Percentiles rank a stretch among this genome's conserved stretches.
These are phyloP conservation scores for Ceratocystiopsis brevicomis DNA, from an alignment of 2,329 filamentous ascomycete genomes.

Conservation along the genomic window DNA sequence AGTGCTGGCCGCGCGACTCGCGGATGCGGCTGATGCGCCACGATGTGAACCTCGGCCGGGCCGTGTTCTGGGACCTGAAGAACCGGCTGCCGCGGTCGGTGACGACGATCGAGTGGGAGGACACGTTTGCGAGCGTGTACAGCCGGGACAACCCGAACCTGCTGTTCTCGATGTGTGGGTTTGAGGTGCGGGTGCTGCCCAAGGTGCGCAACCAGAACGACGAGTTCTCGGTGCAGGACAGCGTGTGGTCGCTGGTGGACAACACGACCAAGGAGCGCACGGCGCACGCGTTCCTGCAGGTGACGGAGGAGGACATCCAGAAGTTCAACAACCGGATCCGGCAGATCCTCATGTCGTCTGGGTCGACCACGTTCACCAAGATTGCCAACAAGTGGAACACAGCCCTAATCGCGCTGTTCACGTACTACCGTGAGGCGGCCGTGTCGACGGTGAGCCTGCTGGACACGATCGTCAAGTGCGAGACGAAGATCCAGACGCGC, in stretches of 20 bases:
- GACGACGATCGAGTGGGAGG: constrained; percentile 97
- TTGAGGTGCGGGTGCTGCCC: constrained; percentile 88
- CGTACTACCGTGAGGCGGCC: constrained; percentile 93
- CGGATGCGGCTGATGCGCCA: constrained; percentile 97
- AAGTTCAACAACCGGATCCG: constrained; percentile 99
- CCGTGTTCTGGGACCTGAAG: constrained; percentile 98
- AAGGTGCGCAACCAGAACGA: constrained; percentile 92
- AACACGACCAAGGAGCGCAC: constrained; percentile 94
- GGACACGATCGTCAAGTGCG: constrained; percentile 97
- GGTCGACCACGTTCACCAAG: constrained; percentile 98
- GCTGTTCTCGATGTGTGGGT: constrained; percentile 93
- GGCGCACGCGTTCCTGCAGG: constrained; percentile 90
- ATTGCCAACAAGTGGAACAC: constrained; percentile 99
- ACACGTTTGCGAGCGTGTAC: constrained; percentile 96
- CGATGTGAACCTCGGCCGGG: constrained; percentile 91
- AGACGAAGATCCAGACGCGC: constrained; percentile 97
- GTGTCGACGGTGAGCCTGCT: constrained; percentile 87
- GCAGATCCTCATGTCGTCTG: constrained; percentile 97
- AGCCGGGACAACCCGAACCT: constrained; percentile 94
- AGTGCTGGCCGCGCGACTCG: constrained; percentile 96
- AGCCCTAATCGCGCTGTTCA: constrained; percentile 87
- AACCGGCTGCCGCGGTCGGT: constrained; percentile 86
- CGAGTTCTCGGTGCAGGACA: constrained; percentile 93
- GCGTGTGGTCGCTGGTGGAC: constrained; percentile 92
- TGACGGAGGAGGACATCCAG: constrained; percentile 92